Base-by-base conservation (phyloP, 257 asterid species). In the Gentiana macrophylla region DNA sequence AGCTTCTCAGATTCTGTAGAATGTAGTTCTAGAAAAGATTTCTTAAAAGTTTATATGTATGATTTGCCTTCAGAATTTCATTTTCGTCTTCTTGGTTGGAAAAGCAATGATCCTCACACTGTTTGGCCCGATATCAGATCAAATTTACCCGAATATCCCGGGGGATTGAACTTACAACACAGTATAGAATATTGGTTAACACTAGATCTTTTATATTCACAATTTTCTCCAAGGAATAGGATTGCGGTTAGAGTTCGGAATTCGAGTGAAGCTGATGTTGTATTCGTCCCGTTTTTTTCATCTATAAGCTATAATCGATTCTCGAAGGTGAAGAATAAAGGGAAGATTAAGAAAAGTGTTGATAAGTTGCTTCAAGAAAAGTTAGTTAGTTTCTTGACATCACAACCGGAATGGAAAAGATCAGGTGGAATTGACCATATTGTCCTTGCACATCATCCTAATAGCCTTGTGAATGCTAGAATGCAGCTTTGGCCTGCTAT, bases 361-460 rank as follows among this genome's bases (percentile, higher is more conserved):
- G 74, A 91, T 54, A 62, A 44, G 12, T 73, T 74, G 49, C 71
- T 86, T 35, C 98, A 90, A 74, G 79, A 76, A 60, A 84, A 84
- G 68, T 74, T 91, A 74, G 98, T 86, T 45, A 63, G 53, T 2
- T 80, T 72, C 68, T 73, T 91, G 80, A 68, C 55, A 9, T 73
- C 68, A 60, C 92, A 70, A 66, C 71, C 72, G 57, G 94, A 82
- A 57, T 91, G 98, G 98, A 79, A 81, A 76, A 86, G 76, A 69
- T 76, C 92, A 0, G 80, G 80, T 10, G 98, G 98, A 3, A 80
- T 65, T 50, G 89, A 91, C 72, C 98, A 91, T 59, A 59, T 91
- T 43, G 70, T 91, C 12, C 62, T 91, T 44, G 96, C 96, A 24
- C 98, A 91, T 63, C 98, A 91, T 67, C 98, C 96, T 1, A 91